These are phyloP conservation scores for Clavispora santaluciae DNA, from an alignment of 805 yeast species.

Conservation along the genomic window DNA sequence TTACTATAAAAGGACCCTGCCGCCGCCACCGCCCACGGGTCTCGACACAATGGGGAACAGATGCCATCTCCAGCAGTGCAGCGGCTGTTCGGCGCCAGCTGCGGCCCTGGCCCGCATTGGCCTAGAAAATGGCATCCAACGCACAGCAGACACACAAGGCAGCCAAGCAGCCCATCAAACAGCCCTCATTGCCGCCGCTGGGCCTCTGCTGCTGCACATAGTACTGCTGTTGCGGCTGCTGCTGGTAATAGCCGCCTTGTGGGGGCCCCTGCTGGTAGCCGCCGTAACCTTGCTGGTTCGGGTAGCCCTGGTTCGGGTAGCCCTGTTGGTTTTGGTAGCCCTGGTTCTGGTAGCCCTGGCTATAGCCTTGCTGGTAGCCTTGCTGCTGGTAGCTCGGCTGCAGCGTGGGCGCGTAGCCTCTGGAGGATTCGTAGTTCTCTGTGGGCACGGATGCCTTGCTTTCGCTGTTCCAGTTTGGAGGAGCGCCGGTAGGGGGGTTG, in stretches of 20 bases:
- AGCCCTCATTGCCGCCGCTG: conserved; percentile 24
- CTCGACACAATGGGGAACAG: no score
- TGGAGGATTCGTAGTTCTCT: conserved; percentile 10
- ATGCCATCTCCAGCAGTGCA: no score
- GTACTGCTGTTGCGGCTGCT: conserved; percentile 36
- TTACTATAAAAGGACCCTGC: no score
- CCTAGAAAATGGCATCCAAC: conserved; percentile 22
- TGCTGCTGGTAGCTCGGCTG: conserved; percentile 14
- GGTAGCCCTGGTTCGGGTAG: conserved; percentile 16
- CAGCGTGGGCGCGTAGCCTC: conserved; percentile 19
- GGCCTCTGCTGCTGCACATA: conserved; percentile 38
- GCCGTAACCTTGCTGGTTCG: conserved; percentile 17
- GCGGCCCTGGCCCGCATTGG: no score
- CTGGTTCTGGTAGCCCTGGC: conserved; percentile 14
- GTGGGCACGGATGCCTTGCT: conserved; percentile 14
- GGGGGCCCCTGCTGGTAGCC: conserved; percentile 16
- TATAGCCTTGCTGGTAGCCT: conserved; percentile 10
- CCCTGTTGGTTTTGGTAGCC: conserved; percentile 19
- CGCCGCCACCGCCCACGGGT: no score
- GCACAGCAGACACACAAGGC: conserved; percentile 39
- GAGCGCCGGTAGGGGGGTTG: conserved; percentile 26
- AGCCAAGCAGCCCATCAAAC: conserved; percentile 37
- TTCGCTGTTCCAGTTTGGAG: conserved; percentile 21
- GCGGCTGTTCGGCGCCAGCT: no score
- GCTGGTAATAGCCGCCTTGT: conserved; percentile 30